These are phyloP conservation scores for Yarrowia sp. DNA, from an alignment of 805 yeast genomes.

Conservation along the genomic window DNA sequence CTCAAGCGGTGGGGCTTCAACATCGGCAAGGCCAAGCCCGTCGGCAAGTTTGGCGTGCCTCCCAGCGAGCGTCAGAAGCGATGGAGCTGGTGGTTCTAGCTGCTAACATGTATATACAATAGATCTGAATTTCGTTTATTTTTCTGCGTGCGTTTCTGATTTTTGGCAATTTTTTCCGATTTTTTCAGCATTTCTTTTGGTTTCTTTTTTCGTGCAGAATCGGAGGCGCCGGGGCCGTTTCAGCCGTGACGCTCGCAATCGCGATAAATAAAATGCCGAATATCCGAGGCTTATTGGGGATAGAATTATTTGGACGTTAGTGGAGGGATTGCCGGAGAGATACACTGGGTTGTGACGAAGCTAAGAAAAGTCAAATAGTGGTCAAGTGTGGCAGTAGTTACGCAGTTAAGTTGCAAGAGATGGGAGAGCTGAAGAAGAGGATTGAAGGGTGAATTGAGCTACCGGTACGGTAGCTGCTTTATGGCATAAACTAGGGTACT, in stretches of 20 bases:
- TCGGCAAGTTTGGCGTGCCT: conserved; percentile 49
- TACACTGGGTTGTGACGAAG: too few species aligned
- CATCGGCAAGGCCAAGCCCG: conserved; percentile 50
- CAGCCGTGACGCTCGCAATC: background rate
- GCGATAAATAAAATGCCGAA: background rate
- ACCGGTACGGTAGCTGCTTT: too few species aligned
- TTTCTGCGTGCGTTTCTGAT: too few species aligned
- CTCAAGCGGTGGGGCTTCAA: conserved; percentile 78
- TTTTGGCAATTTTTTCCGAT: too few species aligned
- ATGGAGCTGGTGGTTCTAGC: conserved; percentile 34
- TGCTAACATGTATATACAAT: conserved; percentile 9
- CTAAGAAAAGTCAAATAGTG: too few species aligned
- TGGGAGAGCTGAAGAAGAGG: too few species aligned
- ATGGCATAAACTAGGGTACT: too few species aligned
- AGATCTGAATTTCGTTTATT: background rate
- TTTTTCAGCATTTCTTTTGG: too few species aligned
- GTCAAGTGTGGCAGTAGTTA: too few species aligned
- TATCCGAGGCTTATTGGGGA: background rate
- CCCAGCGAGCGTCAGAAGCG: conserved; percentile 54
- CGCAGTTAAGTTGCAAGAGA: too few species aligned
- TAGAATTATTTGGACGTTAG: background rate
- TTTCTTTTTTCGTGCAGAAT: conserved; percentile 1
- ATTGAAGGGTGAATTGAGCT: too few species aligned
- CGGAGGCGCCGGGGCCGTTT: background rate
- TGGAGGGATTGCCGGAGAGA: too few species aligned